Evolutionary conservation across 495 filamentous ascomycete species (phyloP), one percentile per base, ranked within the genome.

Genomic region (Penicillium cinerascens): DNA sequence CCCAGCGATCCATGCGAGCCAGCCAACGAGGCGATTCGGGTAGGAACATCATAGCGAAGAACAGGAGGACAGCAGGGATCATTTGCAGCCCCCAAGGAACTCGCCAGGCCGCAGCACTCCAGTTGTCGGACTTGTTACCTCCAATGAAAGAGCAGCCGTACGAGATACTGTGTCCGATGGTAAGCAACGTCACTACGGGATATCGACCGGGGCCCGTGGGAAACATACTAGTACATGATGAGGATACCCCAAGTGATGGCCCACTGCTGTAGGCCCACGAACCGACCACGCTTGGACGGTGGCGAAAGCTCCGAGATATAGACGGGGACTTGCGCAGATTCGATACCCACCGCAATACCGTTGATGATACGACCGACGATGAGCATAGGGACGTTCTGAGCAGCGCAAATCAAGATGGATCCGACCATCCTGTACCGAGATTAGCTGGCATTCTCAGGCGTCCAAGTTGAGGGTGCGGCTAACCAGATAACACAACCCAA

Each of bases 1-100:
- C 86, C 86, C 86, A 89, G 27, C 85, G 81, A 55, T 87, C 86
- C 47, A 87, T 79, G 60, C 80, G 80, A 25, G 85, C 86, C 10
- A 91, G 72, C 88, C 88, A 92, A 57, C 88, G 80, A 2, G 87
- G 88, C 33, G 85, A 89, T 59, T 91, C 87, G 8, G 88, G 87
- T 11, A 90, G 74, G 52, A 89, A 68, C 39, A 82, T 61, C 47
- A 91, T 74, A 15, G 82, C 86, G 25, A 78, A 42, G 58, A 83
- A 82, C 37, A 90, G 78, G 21, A 87, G 56, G 36, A 85, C 55
- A 11, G 84, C 87, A n/a, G 88, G 88, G 47, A 91, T 69, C 71
- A 85, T 86, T 66, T 91, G 88, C 5, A 90, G 63, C 53, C 81
- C 88, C 88, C 87, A 92, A 18, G 87, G 87, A 20, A 89, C 64